phyloP scores from a whole-genome alignment of 2,329 filamentous ascomycete genomes.

The Botryotinia calthae region DNA sequence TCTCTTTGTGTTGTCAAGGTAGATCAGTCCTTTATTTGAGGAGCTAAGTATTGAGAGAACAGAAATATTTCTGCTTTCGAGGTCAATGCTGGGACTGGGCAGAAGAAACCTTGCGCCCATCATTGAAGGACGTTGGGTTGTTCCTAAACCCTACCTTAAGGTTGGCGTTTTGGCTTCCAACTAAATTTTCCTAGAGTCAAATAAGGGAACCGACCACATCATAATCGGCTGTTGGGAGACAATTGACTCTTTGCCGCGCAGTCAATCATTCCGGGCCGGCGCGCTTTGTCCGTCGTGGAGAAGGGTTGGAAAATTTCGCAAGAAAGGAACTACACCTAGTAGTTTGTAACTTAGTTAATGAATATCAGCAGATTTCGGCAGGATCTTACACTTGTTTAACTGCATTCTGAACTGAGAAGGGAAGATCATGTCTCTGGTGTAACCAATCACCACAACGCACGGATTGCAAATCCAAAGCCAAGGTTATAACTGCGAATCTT shows the following conservation, averaged over 20 bases:
- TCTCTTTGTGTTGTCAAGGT: neutral
- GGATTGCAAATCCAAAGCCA: neutral
- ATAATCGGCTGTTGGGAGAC: neutral
- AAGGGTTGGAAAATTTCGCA: neutral
- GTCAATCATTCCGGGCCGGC: neutral
- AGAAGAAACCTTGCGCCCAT: neutral
- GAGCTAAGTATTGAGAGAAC: neutral
- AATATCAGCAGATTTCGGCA: neutral
- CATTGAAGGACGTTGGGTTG: neutral
- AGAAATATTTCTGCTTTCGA: neutral
- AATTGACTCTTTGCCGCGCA: neutral
- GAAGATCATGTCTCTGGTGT: neutral
- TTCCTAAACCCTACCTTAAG: neutral
- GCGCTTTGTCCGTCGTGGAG: neutral
- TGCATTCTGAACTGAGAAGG: neutral
- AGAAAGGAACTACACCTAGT: neutral
- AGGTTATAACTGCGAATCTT: neutral
- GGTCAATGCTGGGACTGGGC: neutral
- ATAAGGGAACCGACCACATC: neutral
- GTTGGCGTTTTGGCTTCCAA: neutral
- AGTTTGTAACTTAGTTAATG: neutral
- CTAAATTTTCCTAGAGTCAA: neutral
- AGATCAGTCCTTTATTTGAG: neutral
- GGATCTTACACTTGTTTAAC: neutral
- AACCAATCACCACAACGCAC: neutral